Evolutionary conservation across 306 rosid species (phyloP), one percentile per base, ranked within the genome.

Genomic region (Vigna hirtella): DNA sequence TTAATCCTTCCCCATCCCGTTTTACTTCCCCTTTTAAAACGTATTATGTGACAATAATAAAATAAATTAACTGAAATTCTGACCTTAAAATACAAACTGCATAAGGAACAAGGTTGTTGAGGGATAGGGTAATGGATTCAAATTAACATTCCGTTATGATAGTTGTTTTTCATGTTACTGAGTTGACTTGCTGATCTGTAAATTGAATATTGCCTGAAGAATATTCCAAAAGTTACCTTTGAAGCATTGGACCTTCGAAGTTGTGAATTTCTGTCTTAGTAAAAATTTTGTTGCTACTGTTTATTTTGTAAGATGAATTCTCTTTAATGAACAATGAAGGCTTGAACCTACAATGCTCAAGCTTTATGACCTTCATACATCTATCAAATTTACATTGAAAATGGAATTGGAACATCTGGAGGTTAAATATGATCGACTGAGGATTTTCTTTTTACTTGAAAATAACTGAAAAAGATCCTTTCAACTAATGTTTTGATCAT

Each of bases 361-460:
- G 11, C 36, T 15, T 70, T 36, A 24, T 61, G 34, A 14, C 11
- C 52, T 58, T 78, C 17, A 26, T 43, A 55, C 24, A 55, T 16
- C 42, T 63, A 53, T 3, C 40, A 56, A 78, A 30, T 18, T 45
- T 32, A 45, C 17, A 17, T 45, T 32, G 70, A 28, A 67, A 20
- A 24, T 55, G 65, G 40, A 42, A 77, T 74, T 40, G 74, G 70
- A 56, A 43, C 9, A 26, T 43, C 38, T 68, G 51, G 38, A 66
- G 47, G 36, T 28, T 61, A 78, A 47, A 70, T 32, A 13, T 78
- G 62, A 59, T 66, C 55, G 56, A 36, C 51, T 51, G 26, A 61
- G 57, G 73, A 36, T 78, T 34, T 78, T 4, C 77, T 38, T 49
- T 70, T 70, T 32, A 32, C 64, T 70, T 49, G 34, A 58, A 67